Percentiles rank a stretch among this genome's conserved stretches.
Evolutionary conservation across 2,329 filamentous ascomycete genomes (phyloP).

Genomic region (Claviceps spartinae): DNA sequence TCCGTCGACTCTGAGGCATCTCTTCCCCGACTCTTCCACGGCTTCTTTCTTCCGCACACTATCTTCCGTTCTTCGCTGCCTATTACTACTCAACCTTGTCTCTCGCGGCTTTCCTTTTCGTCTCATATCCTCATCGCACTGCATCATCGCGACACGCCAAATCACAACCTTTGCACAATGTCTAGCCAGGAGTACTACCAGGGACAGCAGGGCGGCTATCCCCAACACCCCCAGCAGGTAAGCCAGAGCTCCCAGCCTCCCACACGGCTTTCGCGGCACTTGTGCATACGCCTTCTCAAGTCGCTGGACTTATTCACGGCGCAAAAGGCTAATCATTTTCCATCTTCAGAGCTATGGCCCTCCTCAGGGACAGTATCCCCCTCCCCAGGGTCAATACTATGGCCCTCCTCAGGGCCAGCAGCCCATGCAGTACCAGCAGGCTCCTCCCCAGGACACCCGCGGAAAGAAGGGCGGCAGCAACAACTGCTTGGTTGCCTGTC

Average conservation of each 20-base stretch:
- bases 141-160: neutral
- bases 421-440: constrained; percentile 31
- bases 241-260: constrained; percentile 9
- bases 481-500: constrained; percentile 32
- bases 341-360: constrained; percentile 15
- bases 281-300: too few relatives aligned
- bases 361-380: constrained; percentile 19
- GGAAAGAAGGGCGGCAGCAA: constrained; percentile 20
- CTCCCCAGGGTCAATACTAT: constrained; percentile 20
- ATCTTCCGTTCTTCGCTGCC: neutral
- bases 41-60: neutral
- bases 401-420: constrained; percentile 22
- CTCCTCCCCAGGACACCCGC: constrained; percentile 16
- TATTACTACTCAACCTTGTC: neutral
- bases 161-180: constrained; percentile 14
- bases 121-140: neutral
- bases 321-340: neutral
- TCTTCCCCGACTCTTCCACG: neutral
- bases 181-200: constrained; percentile 29
- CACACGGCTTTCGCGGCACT: neutral
- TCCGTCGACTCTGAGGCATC: neutral
- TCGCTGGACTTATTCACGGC: neutral
- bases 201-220: constrained; percentile 21
- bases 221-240: constrained; percentile 27
- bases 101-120: neutral